Evolutionary conservation across 345 rosid species (phyloP).

Genomic region (Syzygium jambos): DNA sequence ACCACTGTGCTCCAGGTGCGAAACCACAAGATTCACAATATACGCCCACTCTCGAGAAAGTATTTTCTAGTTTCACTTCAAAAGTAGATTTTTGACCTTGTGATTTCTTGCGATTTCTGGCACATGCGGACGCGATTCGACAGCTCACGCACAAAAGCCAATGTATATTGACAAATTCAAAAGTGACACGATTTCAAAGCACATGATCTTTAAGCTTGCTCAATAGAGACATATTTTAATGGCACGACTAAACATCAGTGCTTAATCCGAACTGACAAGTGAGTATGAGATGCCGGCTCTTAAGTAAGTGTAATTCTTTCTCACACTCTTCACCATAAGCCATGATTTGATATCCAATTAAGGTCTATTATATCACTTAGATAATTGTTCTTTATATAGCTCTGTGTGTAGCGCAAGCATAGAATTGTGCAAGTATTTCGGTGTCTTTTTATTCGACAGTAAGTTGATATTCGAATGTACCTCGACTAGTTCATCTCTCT

Average conservation of each 20-base stretch:
- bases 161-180: not conserved
- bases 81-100: not conserved
- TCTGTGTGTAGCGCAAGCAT: not conserved
- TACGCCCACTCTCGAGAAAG: not conserved
- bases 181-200: not conserved
- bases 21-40: not conserved
- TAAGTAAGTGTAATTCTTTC: not conserved
- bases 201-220: not conserved
- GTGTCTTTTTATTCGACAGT: not conserved
- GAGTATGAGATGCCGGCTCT: not conserved
- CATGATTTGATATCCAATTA: not conserved
- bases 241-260: not conserved
- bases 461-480: not conserved
- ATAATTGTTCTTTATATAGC: not conserved
- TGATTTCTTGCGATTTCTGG: not conserved
- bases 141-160: not conserved
- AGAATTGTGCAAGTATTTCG: not conserved
- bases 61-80: not conserved
- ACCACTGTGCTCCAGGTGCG: slow-evolving; percentile 10
- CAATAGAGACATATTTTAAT: not conserved
- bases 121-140: not conserved
- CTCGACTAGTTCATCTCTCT: not conserved
- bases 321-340: not conserved
- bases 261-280: not conserved
- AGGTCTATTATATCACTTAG: not conserved